Percentiles rank a stretch among this genome's conserved stretches.
These are phyloP conservation scores for Aspergillus ochraceoroseus DNA, from an alignment of 2,329 filamentous ascomycete species.

Conservation along the genomic window DNA sequence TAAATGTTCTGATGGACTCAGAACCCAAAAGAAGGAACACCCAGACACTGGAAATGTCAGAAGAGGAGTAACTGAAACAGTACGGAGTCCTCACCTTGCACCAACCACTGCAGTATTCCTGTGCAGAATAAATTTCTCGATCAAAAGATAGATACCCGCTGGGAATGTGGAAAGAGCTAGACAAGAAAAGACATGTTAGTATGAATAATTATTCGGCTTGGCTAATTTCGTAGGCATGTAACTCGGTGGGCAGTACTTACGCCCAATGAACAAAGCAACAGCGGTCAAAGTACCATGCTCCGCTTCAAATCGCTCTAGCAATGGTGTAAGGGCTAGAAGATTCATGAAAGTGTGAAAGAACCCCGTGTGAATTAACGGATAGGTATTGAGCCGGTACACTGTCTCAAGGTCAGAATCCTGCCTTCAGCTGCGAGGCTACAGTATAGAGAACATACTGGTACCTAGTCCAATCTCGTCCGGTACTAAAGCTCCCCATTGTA, in stretches of 20 bases:
- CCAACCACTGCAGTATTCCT: constrained; percentile 72
- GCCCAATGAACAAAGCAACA: constrained; percentile 82
- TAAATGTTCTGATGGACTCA: constrained; percentile 81
- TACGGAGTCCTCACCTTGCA: constrained; percentile 59
- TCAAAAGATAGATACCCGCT: constrained; percentile 70
- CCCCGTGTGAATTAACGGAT: constrained; percentile 76
- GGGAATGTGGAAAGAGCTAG: constrained; percentile 77
- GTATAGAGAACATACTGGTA: constrained; percentile 55
- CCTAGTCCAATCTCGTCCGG: constrained; percentile 68
- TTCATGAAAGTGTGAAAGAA: constrained; percentile 79
- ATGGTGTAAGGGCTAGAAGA: constrained; percentile 71
- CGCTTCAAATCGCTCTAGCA: constrained; percentile 87
- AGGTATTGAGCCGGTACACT: constrained; percentile 94
- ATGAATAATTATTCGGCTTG: constrained; percentile 10
- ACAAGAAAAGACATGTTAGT: constrained; percentile 16
- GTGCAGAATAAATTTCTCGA: constrained; percentile 69
- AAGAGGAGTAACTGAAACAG: neutral
- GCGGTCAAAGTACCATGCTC: constrained; percentile 88
- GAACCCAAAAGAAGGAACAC: constrained; percentile 80
- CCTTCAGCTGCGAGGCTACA: neutral
- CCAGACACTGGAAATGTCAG: constrained; percentile 63
- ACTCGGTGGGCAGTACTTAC: constrained; percentile 52
- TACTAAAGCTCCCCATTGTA: constrained; percentile 71
- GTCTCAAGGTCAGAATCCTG: constrained; percentile 16
- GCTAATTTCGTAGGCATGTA: no score